These are phyloP conservation scores for Camptophora hylomeconis DNA, from an alignment of 2,329 filamentous ascomycete species.

Conservation along the genomic window DNA sequence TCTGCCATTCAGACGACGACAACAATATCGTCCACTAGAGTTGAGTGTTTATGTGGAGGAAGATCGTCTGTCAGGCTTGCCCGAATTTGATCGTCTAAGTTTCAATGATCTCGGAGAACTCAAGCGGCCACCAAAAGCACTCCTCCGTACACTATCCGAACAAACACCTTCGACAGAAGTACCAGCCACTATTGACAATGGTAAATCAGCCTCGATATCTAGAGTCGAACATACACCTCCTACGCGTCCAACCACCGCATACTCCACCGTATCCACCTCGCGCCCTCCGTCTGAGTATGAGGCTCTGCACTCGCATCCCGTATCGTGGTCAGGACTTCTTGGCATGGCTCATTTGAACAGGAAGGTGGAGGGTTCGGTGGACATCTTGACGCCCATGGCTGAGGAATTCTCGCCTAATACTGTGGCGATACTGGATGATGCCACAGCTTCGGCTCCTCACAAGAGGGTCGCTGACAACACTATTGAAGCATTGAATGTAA, in stretches of 20 bases:
- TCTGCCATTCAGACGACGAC: slow-evolving; percentile 11
- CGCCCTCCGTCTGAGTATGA: slow-evolving; percentile 16
- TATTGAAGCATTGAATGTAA: too few species aligned
- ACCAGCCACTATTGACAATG: slow-evolving; percentile 16
- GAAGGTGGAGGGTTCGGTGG: slow-evolving; percentile 13
- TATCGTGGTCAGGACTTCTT: slow-evolving; percentile 17
- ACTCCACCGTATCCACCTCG: slow-evolving; percentile 11
- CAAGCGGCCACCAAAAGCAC: slow-evolving; percentile 23
- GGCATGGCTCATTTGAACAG: slow-evolving; percentile 19
- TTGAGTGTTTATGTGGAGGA: slow-evolving; percentile 33
- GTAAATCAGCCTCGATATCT: slow-evolving; percentile 12
- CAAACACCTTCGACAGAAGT: too few species aligned
- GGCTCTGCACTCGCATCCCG: slow-evolving; percentile 16
- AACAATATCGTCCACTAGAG: slow-evolving; percentile 29
- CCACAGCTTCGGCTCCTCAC: too few species aligned
- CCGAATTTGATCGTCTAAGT: slow-evolving; percentile 28
- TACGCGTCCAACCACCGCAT: slow-evolving; percentile 8
- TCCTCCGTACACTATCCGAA: slow-evolving; percentile 17
- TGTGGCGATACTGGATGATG: too few species aligned
- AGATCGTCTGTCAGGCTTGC: slow-evolving; percentile 31
- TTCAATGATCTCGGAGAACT: slow-evolving; percentile 20
- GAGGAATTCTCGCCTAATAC: slow-evolving; percentile 17
- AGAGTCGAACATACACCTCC: slow-evolving; percentile 6
- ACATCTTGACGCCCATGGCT: slow-evolving; percentile 15
- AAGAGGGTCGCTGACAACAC: too few species aligned